Percentiles rank a stretch among this genome's conserved stretches.
Evolutionary conservation across 1,284 basidiomycete genomes (phyloP).

Genomic region (Cutaneotrichosporon sp.): DNA sequence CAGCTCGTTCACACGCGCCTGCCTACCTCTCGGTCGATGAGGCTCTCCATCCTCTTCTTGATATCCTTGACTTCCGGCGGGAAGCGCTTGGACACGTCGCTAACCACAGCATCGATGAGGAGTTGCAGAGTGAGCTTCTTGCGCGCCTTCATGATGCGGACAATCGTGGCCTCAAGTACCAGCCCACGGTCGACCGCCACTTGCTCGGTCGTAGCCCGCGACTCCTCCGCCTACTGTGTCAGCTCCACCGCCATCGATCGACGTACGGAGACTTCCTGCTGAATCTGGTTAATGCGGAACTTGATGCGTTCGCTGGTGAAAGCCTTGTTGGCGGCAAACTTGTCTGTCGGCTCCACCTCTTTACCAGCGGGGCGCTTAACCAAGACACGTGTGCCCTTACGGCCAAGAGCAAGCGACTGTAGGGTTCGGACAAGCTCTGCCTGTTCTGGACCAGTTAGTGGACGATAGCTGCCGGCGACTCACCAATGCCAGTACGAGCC

Average conservation of each 20-base stretch:
- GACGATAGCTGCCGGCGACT: conserved; percentile 30
- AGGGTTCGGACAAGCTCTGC: conserved; percentile 73
- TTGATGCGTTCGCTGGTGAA: conserved; percentile 75
- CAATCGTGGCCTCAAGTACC: conserved; percentile 86
- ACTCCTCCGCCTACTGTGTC: conserved; percentile 68
- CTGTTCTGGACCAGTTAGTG: conserved; percentile 54
- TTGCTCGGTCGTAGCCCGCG: conserved; percentile 69
- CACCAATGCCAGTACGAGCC: conserved; percentile 68
- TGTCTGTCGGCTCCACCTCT: conserved; percentile 71
- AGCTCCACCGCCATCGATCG: background rate
- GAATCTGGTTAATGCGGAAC: conserved; percentile 93
- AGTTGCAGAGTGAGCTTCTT: conserved; percentile 76
- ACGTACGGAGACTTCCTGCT: conserved; percentile 76
- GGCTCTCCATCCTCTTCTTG: conserved; percentile 71
- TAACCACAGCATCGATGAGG: conserved; percentile 56
- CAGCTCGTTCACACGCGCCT: too few species aligned
- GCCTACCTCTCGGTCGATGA: conserved; percentile 68
- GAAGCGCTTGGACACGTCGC: conserved; percentile 58
- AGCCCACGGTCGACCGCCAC: conserved; percentile 83
- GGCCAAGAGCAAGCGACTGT: conserved; percentile 86
- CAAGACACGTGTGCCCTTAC: conserved; percentile 70
- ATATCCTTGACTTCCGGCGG: conserved; percentile 59
- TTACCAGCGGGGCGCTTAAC: conserved; percentile 71
- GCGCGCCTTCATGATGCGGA: conserved; percentile 86
- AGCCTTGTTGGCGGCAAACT: conserved; percentile 73